These are phyloP conservation scores for Botrytis porri DNA, from an alignment of 2,329 filamentous ascomycete species.

Conservation along the genomic window DNA sequence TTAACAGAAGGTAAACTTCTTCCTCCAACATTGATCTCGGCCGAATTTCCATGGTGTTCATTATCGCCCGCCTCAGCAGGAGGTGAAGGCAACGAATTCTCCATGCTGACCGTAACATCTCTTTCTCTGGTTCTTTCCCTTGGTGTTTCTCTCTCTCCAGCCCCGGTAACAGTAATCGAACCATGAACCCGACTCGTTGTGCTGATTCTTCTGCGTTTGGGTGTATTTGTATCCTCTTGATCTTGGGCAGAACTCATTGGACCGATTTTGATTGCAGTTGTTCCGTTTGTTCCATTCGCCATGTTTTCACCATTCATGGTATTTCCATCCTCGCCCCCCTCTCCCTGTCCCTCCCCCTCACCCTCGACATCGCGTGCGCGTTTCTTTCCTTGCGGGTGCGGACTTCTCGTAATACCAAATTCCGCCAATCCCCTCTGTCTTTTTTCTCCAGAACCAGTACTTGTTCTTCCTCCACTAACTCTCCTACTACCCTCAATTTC, in stretches of 20 bases:
- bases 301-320: not conserved
- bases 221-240: not conserved
- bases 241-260: not conserved
- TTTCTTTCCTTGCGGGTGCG: not conserved
- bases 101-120: slow-evolving; percentile 5
- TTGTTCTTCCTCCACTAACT: not conserved
- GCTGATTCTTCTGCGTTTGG: slow-evolving; percentile 7
- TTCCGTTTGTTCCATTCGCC: not conserved
- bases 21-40: not conserved
- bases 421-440: slow-evolving; percentile 11
- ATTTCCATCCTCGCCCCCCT: not conserved
- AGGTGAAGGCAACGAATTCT: slow-evolving; percentile 3
- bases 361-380: not conserved
- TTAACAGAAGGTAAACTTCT: not conserved
- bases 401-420: slow-evolving; percentile 13
- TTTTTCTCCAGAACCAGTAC: not conserved
- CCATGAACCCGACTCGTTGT: not conserved
- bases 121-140: slow-evolving; percentile 7
- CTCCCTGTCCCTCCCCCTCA: not conserved
- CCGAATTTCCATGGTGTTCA: not conserved
- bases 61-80: slow-evolving; percentile 4
- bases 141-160: not conserved
- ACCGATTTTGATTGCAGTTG: not conserved
- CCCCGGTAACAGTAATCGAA: not conserved
- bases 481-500: not conserved